These are phyloP conservation scores for Phytophthora niederhauseri DNA, from an alignment of 352 stramenopile genomes.

Conservation along the genomic window DNA sequence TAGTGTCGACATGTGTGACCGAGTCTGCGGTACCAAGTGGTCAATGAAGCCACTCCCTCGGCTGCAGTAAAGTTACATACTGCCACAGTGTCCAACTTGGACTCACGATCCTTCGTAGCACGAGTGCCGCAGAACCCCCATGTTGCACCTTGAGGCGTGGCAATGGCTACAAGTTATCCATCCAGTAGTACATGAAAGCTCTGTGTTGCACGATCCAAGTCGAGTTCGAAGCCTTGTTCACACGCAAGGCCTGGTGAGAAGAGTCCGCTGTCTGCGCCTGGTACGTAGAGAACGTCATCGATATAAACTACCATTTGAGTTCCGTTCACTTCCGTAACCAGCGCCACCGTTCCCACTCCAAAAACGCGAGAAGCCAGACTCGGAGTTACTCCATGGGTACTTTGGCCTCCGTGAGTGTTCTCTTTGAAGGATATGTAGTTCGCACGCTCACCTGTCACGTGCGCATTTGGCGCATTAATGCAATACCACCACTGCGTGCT, in stretches of 20 bases:
- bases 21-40: neutral
- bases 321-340: neutral
- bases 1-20: neutral
- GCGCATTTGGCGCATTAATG: too few species aligned
- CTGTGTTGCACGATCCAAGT: neutral
- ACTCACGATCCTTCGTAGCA: neutral
- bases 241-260: neutral
- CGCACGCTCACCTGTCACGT: too few species aligned
- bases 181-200: neutral
- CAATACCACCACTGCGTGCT: too few species aligned
- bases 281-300: neutral
- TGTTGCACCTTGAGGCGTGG: neutral
- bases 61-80: neutral
- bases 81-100: neutral
- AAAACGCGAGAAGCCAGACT: neutral
- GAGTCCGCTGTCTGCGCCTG: neutral
- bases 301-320: neutral
- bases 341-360: neutral
- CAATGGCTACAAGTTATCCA: neutral
- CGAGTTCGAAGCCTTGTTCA: neutral
- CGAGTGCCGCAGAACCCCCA: neutral
- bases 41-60: neutral
- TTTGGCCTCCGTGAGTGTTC: neutral
- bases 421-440: too few species aligned
- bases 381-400: neutral